Base-by-base conservation (phyloP, 176 grass and related monocot species). In the Hordeum marinum region DNA sequence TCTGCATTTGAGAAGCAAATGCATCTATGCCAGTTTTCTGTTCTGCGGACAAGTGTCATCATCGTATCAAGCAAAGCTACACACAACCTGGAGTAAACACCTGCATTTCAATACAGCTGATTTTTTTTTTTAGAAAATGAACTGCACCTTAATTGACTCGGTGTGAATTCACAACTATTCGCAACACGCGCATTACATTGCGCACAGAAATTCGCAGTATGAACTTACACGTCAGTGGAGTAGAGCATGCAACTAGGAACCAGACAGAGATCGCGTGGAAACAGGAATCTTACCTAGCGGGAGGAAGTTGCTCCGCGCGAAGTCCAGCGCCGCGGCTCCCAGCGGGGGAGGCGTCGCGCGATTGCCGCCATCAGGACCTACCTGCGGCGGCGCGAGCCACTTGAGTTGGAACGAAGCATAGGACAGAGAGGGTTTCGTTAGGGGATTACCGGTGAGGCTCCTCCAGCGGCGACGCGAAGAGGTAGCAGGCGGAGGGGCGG, bases 251-350 rank as follows among this genome's bases (percentile, higher is more conserved):
- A 72, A 24, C 10, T 43, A 79, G 29, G 81, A 45, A 74, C 11
- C 20, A 66, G 25, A 57, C 34, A 74, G 12, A 41, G 40, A 75
- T 73, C 80, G 85, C 45, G 18, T 37, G 14, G n/a, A 80, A 77
- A 24, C 24, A 26, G 11, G 31, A 59, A 76, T 34, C 55, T 57
- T 69, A 93, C 95, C 96, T 75, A 98, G 79, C 48, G 96, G 96
- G 87, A 98, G 96, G 87, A 95, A 98, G 67, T 98, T 98, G 80
- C 73, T 89, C 41, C 85, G 46, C 27, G 68, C 76, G 77, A 98
- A 98, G 21, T 27, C 79, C 46, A 92, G 66, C 57, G 87, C 17
- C 43, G 71, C 77, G 15, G 81, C 31, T 55, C 85, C 76, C 42
- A 79, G 85, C 15, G 72, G 34, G 76, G 66, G 76, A 83, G 74